These are phyloP conservation scores for Colletotrichum chrysophilum DNA, from an alignment of 2,329 filamentous ascomycete species.

Conservation along the genomic window DNA sequence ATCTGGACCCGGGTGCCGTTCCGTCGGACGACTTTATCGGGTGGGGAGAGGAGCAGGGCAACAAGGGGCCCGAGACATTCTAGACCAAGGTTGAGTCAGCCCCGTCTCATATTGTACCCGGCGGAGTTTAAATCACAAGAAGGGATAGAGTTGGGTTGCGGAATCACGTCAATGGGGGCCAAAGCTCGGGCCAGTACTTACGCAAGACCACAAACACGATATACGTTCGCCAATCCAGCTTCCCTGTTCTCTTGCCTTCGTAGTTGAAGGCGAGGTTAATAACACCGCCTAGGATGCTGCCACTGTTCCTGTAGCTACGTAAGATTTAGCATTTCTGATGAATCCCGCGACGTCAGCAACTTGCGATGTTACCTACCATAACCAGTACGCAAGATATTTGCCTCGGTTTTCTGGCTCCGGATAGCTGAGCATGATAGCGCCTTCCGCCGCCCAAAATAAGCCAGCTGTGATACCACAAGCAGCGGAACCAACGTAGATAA, in stretches of 20 bases:
- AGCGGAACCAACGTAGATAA: slow-evolving; percentile 28
- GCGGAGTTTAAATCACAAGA: not conserved
- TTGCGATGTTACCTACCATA: not conserved
- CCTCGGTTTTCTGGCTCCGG: slow-evolving; percentile 18
- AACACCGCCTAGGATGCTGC: slow-evolving; percentile 44
- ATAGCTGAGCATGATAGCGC: slow-evolving; percentile 30
- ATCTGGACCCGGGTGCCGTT: slow-evolving; percentile 29
- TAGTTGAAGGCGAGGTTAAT: slow-evolving; percentile 51
- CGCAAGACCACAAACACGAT: slow-evolving; percentile 31
- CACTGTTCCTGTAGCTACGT: slow-evolving; percentile 22
- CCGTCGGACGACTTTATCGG: slow-evolving; percentile 30
- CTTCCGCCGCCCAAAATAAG: slow-evolving; percentile 30
- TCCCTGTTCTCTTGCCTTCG: slow-evolving; percentile 25
- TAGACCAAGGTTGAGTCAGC: not conserved
- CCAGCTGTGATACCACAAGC: slow-evolving; percentile 27
- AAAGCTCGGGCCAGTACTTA: not conserved
- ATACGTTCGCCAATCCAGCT: slow-evolving; percentile 29
- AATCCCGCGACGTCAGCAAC: not conserved
- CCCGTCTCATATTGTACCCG: not conserved
- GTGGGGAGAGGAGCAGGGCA: slow-evolving; percentile 30
- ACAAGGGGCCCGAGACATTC: slow-evolving; percentile 29
- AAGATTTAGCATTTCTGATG: not conserved
- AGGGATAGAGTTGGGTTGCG: not conserved
- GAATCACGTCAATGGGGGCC: not conserved
- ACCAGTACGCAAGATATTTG: slow-evolving; percentile 23